phyloP scores from a whole-genome alignment of 2,329 filamentous ascomycete genomes.

The Colletotrichum tropicicola region DNA sequence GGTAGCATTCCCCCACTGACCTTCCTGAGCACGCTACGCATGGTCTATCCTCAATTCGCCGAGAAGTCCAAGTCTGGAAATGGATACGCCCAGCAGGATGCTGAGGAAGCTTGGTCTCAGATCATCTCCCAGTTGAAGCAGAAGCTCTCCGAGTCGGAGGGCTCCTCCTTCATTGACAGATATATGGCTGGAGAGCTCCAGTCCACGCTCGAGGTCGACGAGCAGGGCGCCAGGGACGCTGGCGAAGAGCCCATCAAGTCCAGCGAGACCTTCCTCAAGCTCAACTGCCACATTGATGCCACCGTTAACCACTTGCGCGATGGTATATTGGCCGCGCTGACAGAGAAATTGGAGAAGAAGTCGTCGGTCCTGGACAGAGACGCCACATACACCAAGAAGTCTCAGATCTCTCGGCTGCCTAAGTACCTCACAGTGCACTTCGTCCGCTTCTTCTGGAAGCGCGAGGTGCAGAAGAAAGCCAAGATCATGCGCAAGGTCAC shows the following conservation, averaged over 20 bases:
- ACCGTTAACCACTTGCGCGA: constrained; percentile 91
- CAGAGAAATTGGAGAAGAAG: constrained; percentile 90
- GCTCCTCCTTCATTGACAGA: constrained; percentile 83
- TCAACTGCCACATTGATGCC: constrained; percentile 93
- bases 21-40: constrained; percentile 84
- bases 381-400: constrained; percentile 87
- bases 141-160: constrained; percentile 67
- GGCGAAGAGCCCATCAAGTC: constrained; percentile 76
- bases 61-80: constrained; percentile 84
- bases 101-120: constrained; percentile 98
- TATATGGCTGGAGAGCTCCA: constrained; percentile 88
- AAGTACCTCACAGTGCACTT: constrained; percentile 98
- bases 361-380: constrained; percentile 82
- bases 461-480: constrained; percentile 95
- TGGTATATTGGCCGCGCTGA: constrained; percentile 82
- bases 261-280: constrained; percentile 85
- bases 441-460: constrained; percentile 98
- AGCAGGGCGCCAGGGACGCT: constrained; percentile 76
- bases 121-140: constrained; percentile 85
- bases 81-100: constrained; percentile 97
- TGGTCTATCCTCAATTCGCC: constrained; percentile 89
- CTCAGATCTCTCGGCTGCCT: constrained; percentile 87
- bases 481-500: constrained; percentile 99
- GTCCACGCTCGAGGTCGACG: constrained; percentile 83
- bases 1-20: constrained; percentile 83